Evolutionary conservation across 1,139 yeast species (phyloP), one percentile per base, ranked within the genome.

Genomic region (Torulaspora globosa): DNA sequence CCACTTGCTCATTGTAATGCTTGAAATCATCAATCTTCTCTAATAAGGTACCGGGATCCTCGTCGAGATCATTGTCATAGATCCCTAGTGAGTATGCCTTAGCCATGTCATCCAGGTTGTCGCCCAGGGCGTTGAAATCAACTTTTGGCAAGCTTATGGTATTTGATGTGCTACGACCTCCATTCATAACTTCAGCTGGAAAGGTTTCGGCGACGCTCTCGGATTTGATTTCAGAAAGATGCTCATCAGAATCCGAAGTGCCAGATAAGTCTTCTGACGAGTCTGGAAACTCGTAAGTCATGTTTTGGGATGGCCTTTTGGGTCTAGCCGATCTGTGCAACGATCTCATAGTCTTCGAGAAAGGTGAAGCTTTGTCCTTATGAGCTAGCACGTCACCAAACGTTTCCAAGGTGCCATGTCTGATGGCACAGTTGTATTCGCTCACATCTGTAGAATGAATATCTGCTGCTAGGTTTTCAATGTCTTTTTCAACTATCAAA

Each of bases 11-110:
- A 55, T 81, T 81, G 47, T 80, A 71, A 3, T 57, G 57, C 53
- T 76, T 76, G 56, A 82, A 79, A 59, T 82, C 89, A 11, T 70
- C 72, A 14, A 80, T 50, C 45, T 71, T 67, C 48, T 78, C 77
- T 27, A 82, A 75, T 1, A 82, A 75, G 3, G 79, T 76, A 0
- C 85, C 86, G 6, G 74, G 73, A 1, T 78, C 71, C 30, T 69
- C 75, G 10, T 79, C 72, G 7, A 58, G 34, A 53, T 81, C 85
- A 51, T 77, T 83, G 53, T 79, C 84, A 57, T 79, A 80, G 55
- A 75, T 62, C 1, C 85, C 86, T 36, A 73, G 56, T n/a, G 71
- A 68, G 53, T 81, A 81, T 0, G 84, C 84, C 48, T 72, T 70
- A 0, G 78, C 84, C 83, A 80, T 77, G 3, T 76, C 70, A 43